Evolutionary conservation across 2,329 filamentous ascomycete species (phyloP).

Genomic region (Cladophialophora psammophila): DNA sequence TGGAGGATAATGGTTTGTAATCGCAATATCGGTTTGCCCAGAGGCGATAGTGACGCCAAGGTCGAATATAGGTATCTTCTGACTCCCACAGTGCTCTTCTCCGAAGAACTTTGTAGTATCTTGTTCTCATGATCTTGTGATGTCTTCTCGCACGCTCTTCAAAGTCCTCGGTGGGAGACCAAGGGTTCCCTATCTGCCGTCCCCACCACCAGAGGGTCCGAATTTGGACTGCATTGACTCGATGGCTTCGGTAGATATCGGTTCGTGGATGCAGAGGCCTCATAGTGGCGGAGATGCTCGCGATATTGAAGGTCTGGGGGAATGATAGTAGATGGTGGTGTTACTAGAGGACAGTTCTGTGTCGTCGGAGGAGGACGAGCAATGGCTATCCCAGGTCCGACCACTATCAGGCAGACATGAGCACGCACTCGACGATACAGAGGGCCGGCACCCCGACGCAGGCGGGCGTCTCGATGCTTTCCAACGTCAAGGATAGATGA

Average conservation of each 20-base stretch:
- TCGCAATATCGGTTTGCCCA: conserved; percentile 24
- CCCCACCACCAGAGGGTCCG: conserved; percentile 41
- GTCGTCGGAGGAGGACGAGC: background rate
- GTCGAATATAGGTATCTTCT: conserved; percentile 31
- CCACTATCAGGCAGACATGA: conserved; percentile 1
- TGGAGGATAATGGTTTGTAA: conserved; percentile 29
- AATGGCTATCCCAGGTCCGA: background rate
- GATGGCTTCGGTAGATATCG: conserved; percentile 17
- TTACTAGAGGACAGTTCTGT: background rate
- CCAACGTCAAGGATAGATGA: background rate
- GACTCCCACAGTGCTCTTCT: conserved; percentile 38
- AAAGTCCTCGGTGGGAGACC: conserved; percentile 31
- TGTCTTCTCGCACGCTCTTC: conserved; percentile 37
- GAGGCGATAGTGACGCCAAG: conserved; percentile 19
- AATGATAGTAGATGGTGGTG: background rate
- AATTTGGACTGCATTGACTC: conserved; percentile 22
- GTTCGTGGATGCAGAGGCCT: conserved; percentile 23
- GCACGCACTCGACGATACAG: background rate
- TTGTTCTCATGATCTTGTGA: conserved; percentile 38
- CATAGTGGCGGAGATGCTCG: background rate
- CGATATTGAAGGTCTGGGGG: background rate
- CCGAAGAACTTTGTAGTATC: conserved; percentile 38
- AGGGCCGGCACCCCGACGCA: background rate
- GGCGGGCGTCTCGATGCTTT: background rate
- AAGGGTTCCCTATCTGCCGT: conserved; percentile 24